A percentile compares a stretch with the other conserved stretches of the same genome.
Conservation (phyloP, 768 basidiomycete genomes). For the Auricularia cornea region DNA sequence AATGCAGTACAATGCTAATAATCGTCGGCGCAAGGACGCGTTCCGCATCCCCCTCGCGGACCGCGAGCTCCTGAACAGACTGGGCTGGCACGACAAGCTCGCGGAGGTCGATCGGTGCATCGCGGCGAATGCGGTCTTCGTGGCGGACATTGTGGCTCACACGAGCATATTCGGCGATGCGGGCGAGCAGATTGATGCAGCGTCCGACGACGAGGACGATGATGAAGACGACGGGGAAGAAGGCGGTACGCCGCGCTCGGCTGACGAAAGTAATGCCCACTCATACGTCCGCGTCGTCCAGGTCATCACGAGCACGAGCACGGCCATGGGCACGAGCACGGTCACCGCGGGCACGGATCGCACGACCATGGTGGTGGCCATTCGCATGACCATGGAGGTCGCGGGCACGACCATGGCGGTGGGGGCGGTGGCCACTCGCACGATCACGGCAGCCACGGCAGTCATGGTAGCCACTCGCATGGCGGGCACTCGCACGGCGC, state of each 20-base stretch:
- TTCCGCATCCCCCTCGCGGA: slow-evolving; percentile 62
- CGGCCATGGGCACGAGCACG: slow-evolving; percentile 28
- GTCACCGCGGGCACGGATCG: slow-evolving; percentile 18
- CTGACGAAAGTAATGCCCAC: neutral
- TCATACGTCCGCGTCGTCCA: neutral
- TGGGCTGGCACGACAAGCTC: slow-evolving; percentile 76
- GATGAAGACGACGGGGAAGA: slow-evolving; percentile 15
- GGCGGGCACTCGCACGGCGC: slow-evolving; percentile 20
- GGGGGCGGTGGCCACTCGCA: no score
- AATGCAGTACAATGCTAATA: slow-evolving; percentile 47
- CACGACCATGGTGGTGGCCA: slow-evolving; percentile 23
- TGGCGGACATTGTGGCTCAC: slow-evolving; percentile 63
- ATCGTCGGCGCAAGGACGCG: slow-evolving; percentile 67
- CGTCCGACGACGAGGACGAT: slow-evolving; percentile 20
- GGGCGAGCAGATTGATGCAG: slow-evolving; percentile 17
- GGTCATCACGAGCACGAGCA: slow-evolving; percentile 12
- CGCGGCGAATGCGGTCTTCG: slow-evolving; percentile 67
- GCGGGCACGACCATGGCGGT: no score
- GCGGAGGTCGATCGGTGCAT: slow-evolving; percentile 77
- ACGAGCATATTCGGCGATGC: slow-evolving; percentile 74
- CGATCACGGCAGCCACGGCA: neutral
- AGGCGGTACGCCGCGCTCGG: neutral
- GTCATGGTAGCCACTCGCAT: slow-evolving; percentile 14
- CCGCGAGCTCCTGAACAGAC: slow-evolving; percentile 51
- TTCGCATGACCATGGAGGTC: slow-evolving; percentile 13